Base-by-base conservation (phyloP, 345 rosid genomes). In the Psidium friedrichsthalianum region DNA sequence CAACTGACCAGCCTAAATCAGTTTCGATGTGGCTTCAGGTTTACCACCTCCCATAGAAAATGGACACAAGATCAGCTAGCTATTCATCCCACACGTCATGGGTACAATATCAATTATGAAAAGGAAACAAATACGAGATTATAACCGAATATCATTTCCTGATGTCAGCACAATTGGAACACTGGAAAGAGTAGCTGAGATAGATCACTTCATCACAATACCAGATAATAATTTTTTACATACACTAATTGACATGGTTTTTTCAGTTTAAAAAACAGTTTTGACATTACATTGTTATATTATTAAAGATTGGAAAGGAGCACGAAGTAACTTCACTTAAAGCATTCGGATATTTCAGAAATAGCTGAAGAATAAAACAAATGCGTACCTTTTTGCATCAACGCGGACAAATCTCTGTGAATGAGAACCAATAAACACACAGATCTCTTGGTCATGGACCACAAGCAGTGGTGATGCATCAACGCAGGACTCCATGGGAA, bases 391-490 rank as follows among this genome's bases (percentile, higher is more conserved):
- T 86, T 90, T 91, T 32, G 95, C 98, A 83, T 94, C 89, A 83
- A 96, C 82, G 85, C 98, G 91, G 15, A 91, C 84, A 89, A 97
- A 96, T 80, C 90, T 95, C 54, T 89, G 90, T 6, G 98, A 92
- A 88, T 97, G 99, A 83, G 99, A 95, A 87, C 99, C 99, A 90
- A 96, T 90, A 89, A 97, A 93, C 57, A 96, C 80, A 92, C 91
- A 95, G 81, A 91, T 82, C 87, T 95, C 93, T 1, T 91, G 90
- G 80, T 90, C 90, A 87, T 88, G 93, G 84, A 92, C 87, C 64
- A 95, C 98, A 64, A 95, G 83, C 74, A 96, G 90, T 49, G 98
- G 98, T 1, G 99, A 97, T 84, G 98, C 98, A 91, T 97, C 99
- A 85, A 96, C 96, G 86, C 99, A 97, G 84, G 98, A 95, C 84